Evolutionary conservation across 1,284 basidiomycete genomes (phyloP), one percentile per base, ranked within the genome.

Genomic region (Leccinum subrobustum): DNA sequence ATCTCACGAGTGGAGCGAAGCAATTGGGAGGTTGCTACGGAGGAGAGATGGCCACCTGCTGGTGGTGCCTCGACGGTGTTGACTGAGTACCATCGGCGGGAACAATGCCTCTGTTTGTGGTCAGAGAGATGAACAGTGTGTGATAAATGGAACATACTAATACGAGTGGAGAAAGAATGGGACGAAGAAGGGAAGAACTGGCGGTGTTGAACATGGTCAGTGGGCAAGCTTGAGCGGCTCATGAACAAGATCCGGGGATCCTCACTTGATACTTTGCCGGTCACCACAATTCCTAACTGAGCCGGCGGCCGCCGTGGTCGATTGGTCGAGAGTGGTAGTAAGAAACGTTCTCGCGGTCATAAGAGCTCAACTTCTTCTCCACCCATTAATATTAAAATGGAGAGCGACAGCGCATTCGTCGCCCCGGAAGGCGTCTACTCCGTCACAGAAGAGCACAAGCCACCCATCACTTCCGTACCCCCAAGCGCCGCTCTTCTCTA

Each of bases 341-440:
- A 27, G 8, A 50, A 53, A 53, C 54, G 33, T 63, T 60, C 68
- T 70, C 55, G 68, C 69, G 63, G 65, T 64, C 52, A 37, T 54
- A 52, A 27, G 2, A 31, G 0, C 23, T 5, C 56, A 23, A 62
- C 66, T 52, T 50, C 23, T 27, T n/a, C 31, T 33, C 58, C 27
- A 65, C 39, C 55, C 55, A 18, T 8, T 54, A 50, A 29, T 61
- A 56, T 91, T 91, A 87, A 89, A 56, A 92, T 92, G 88, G 89
- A 92, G 79, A 89, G 83, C 81, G 90, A 91, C 58, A 82, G 83
- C 60, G 88, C 89, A 20, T 92, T 93, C 75, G 87, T 92, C 60
- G 91, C 91, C 37, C 91, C 92, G 60, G 92, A 93, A 74, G 92
- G 91, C 68, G 89, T 92, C 58, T 93, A 93, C 77, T 87, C 89